Conservation (phyloP, 257 asterid genomes). For the Solanum piurae region DNA sequence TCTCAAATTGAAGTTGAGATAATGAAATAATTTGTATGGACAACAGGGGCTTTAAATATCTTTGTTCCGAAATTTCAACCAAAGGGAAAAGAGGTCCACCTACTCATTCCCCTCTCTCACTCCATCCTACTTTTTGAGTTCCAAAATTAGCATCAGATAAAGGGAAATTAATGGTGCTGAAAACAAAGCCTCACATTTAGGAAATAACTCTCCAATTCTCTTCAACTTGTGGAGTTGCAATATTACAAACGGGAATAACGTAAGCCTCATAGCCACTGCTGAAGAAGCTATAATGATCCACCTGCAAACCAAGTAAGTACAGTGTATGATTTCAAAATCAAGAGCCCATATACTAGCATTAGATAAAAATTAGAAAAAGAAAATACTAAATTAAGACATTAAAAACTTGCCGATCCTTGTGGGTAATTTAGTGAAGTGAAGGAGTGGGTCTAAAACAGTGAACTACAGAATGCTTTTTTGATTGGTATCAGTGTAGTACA, state of each 20-base stretch:
- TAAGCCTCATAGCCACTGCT: constrained; percentile 56
- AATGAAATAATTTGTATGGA: not conserved
- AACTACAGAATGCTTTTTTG: not conserved
- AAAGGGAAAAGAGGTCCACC: not conserved
- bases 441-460: not conserved
- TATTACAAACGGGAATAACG: constrained; percentile 48
- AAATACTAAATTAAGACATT: not conserved
- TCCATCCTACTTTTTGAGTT: not conserved
- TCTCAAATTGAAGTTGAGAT: not conserved
- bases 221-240: constrained; percentile 67
- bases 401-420: not conserved
- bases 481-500: not conserved
- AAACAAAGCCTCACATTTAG: constrained; percentile 55
- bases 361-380: not conserved
- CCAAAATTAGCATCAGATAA: not conserved
- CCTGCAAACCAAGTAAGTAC: constrained; percentile 22
- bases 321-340: not conserved
- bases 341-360: not conserved
- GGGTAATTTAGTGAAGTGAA: not conserved
- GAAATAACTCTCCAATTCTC: constrained; percentile 47
- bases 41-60: not conserved
- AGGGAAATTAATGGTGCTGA: not conserved
- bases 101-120: not conserved
- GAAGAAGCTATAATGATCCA: constrained; percentile 76
- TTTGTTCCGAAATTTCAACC: not conserved